Evolutionary conservation across 139 green algal species (phyloP), one percentile per base, ranked within the genome.

Genomic region (Ulvella scutata): DNA sequence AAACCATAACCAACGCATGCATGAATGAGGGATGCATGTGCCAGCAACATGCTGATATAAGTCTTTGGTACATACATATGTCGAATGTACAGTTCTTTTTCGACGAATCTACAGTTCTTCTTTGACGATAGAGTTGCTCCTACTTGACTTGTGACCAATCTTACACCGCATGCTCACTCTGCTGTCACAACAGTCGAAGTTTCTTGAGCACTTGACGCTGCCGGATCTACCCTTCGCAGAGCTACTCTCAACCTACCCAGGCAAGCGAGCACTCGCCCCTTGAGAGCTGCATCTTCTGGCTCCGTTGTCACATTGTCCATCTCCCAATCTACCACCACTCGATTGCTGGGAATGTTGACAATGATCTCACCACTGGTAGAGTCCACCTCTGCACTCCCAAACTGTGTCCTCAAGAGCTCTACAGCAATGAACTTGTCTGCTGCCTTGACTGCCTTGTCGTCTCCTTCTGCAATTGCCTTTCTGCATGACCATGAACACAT

Each of bases 371-470:
- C 51, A 13, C 51, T 26, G 17, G 31, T 26, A 9, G 31, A 59
- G 38, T 89, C 84, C 37, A 91, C 81, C 3, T 43, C n/a, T 1
- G 85, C 83, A 0, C 75, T 74, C 31, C 90, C 90, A 79, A 92
- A 96, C 84, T 96, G 90, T 31, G 86, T 82, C 2, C 75, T 43
- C 76, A 96, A 77, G 38, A 96, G 73, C 3, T 86, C 80, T 0
- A 83, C 86, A 34, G 90, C 43, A 2, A 94, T 77, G 31, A 82
- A 67, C 72, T 85, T 61, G 77, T 96, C 89, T 2, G 87, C 86
- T 4, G 43, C 73, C 21, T 62, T 74, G 4, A 75, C 83, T 6
- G 40, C 83, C n/a, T 81, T 78, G 3, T 37, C 61, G 74, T 92
- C 84, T 29, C 85, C 75, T 23, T 9, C 62, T 2, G 38, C 76